Evolutionary conservation across 495 filamentous ascomycete genomes (phyloP), one percentile per base, ranked within the genome.

Genomic region (Penicillium cinerascens): DNA sequence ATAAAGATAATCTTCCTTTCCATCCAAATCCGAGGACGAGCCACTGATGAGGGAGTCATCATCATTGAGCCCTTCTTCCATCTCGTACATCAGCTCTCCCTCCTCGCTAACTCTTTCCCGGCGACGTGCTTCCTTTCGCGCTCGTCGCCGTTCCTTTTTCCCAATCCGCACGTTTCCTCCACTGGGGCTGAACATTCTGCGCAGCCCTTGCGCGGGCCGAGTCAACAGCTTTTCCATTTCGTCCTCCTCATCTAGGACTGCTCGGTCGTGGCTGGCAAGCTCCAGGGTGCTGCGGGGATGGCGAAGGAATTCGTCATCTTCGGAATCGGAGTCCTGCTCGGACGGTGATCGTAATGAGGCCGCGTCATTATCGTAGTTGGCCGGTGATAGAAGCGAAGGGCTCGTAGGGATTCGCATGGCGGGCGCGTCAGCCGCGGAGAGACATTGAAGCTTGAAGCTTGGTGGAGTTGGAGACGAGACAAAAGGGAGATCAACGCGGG

Each of bases 181-280:
- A 37, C 52, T 68, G 13, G 70, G 64, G 22, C 70, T 74, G 55
- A 81, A 79, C 33, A 80, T 71, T 17, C 72, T 66, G 42, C 74
- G 69, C 7, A 80, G 55, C n/a, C 82, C 77, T 38, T 79, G 68
- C 1, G 74, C 61, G 16, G 71, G 72, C 33, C 69, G 66, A 35
- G 82, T 71, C 35, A 97, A 76, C 39, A 96, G 67, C 54, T 86
- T 82, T 60, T 95, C 92, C 42, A 87, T 74, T 63, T 97, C 91
- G 50, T 96, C 91, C 72, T 97, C 92, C 55, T 93, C 89, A 39
- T 87, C 79, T 52, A 96, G 66, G 0, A 96, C 85, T n/a, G 84
- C 77, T 42, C 82, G 78, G 61, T 95, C 91, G 65, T 87, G 81
- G 21, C 82, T 76, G 11, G 81, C 74, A 22, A 90, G 73, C 63